Base-by-base conservation (phyloP, 352 stramenopile species). In the Elongisporangium prolatum region DNA sequence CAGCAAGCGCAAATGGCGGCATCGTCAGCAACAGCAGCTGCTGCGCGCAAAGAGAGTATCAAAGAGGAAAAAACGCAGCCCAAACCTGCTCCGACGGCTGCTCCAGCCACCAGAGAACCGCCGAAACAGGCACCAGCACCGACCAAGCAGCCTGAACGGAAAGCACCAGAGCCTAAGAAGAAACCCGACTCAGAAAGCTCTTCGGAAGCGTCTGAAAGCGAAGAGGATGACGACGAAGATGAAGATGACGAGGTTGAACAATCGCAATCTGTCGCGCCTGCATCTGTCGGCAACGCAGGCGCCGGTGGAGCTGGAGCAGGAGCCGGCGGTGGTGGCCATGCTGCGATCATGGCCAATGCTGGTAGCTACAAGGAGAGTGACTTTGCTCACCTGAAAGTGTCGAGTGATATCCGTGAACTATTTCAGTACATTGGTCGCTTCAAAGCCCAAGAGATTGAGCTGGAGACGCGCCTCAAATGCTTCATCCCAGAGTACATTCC, bases 401-500 rank as follows among this genome's bases (percentile, higher is more conserved):
- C 88, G 1, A 77, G 79, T 47, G 91, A 98, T 52, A 84, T 97
- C 48, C 77, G 84, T 11, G 90, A 98, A 60, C 65, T 98, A 1
- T 98, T 98, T 68, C 77, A 97, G 69, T 97, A 97, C 76, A 97
- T 98, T 55, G 84, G 86, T 5, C 77, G 88, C 20, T 99, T 98
- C 75, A 97, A 98, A 66, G 85, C 94, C 2, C 91, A 98, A 58
- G 93, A 98, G 50, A 89, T 98, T 48, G 93, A 98, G 54, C 75
- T 99, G 38, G 91, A 98, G 64, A 98, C 96, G 37, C 82, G 85
- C 25, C 82, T 99, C 50, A 98, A 98, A 71, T 98, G 92, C 63
- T 99, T 98, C 67, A 91, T 98, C 37, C 96, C 96, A 4, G 91
- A 98, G 62, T 98, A 97, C 68, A 98, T 98, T 48, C 96, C 96